These are phyloP conservation scores for Umbelopsis sp. DNA, from an alignment of 192 early-diverging fungal genomes.

Conservation along the genomic window DNA sequence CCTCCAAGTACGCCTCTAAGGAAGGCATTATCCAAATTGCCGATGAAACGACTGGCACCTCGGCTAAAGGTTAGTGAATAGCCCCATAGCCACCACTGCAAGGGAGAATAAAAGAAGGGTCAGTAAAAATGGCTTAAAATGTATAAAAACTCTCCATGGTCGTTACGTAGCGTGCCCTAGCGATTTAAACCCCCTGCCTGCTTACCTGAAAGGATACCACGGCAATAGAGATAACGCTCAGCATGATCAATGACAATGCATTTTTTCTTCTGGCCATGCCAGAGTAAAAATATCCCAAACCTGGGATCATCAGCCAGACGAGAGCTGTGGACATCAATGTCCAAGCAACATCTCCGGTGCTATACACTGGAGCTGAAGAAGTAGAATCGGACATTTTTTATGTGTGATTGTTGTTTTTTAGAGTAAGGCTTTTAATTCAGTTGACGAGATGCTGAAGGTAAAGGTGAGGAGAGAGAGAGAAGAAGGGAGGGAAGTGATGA, in stretches of 20 bases:
- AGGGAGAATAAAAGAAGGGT: background rate
- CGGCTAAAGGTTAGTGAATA: conserved; percentile 87
- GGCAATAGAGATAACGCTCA: conserved; percentile 61
- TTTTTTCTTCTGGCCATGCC: conserved; percentile 68
- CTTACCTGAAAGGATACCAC: conserved; percentile 57
- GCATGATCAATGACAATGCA: conserved; percentile 63
- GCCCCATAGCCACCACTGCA: conserved; percentile 87
- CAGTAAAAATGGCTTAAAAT: background rate
- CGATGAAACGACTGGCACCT: conserved; percentile 71
- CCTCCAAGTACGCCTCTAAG: conserved; percentile 52
- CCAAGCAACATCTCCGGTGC: conserved; percentile 60
- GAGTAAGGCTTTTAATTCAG: background rate
- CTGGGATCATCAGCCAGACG: conserved; percentile 67
- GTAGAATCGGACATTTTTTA: conserved; percentile 7
- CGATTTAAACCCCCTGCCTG: conserved; percentile 25
- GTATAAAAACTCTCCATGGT: background rate
- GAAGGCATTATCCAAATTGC: conserved; percentile 78
- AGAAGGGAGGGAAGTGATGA: background rate
- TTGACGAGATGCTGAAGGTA: conserved; percentile 21
- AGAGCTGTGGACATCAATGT: conserved; percentile 61
- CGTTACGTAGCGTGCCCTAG: background rate
- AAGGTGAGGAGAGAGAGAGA: conserved; percentile 12
- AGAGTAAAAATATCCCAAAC: conserved; percentile 67
- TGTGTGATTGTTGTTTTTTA: background rate
- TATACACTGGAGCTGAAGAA: conserved; percentile 18